Percentiles rank a stretch among this genome's conserved stretches.
Conservation (phyloP, 2,329 filamentous ascomycete species). For the Sclerotinia borealis region DNA sequence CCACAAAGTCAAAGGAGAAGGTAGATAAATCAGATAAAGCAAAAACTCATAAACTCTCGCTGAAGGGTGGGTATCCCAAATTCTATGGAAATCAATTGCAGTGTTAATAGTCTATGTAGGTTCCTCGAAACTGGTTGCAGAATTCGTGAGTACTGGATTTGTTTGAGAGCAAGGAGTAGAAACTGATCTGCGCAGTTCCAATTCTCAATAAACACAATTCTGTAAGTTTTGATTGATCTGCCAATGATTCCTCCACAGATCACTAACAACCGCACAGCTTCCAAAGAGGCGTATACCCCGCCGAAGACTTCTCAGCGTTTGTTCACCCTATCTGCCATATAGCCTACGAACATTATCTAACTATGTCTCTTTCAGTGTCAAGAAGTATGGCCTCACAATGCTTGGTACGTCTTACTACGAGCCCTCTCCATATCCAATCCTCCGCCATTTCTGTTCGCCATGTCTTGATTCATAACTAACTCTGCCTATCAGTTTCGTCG, state of each 20-base stretch:
- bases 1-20: constrained; percentile 28
- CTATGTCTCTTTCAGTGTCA: constrained; percentile 52
- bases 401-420: constrained; percentile 12
- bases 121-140: constrained; percentile 80
- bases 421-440: too few species aligned
- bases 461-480: neutral
- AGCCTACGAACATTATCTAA: constrained; percentile 12
- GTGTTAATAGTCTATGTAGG: constrained; percentile 41
- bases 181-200: constrained; percentile 59
- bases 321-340: constrained; percentile 31
- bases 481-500: constrained; percentile 60
- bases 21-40: constrained; percentile 58
- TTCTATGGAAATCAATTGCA: neutral
- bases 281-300: constrained; percentile 79
- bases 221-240: constrained; percentile 47
- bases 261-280: constrained; percentile 49
- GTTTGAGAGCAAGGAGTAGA: neutral
- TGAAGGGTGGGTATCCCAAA: constrained; percentile 67
- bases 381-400: constrained; percentile 93
- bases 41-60: constrained; percentile 89
- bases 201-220: constrained; percentile 95
- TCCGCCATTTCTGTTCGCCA: neutral
- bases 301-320: constrained; percentile 92
- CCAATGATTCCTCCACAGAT: neutral
- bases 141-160: constrained; percentile 67